A percentile compares a stretch with the other conserved stretches of the same genome.
Conservation (phyloP, 2,329 filamentous ascomycete species). For the Claviceps capensis region DNA sequence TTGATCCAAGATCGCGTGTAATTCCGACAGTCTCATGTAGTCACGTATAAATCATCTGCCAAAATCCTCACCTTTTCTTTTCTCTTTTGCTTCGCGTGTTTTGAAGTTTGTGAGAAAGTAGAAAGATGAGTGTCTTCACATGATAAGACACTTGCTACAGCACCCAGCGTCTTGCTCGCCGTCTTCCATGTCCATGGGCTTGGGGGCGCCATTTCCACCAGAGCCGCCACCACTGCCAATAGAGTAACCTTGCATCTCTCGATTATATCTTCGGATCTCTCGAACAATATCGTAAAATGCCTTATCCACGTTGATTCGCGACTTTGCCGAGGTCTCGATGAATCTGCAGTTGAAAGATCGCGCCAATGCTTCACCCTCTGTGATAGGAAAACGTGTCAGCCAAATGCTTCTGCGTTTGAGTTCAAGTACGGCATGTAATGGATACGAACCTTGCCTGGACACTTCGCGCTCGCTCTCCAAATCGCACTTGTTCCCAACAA, state of each 20-base stretch:
- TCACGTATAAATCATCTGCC: not conserved
- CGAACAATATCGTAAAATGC: slow-evolving; percentile 97
- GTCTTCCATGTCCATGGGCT: slow-evolving; percentile 70
- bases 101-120: not conserved
- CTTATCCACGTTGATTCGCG: slow-evolving; percentile 94
- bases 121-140: slow-evolving; percentile 40
- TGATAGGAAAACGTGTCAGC: slow-evolving; percentile 6
- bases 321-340: slow-evolving; percentile 98
- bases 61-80: not conserved
- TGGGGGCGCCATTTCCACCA: slow-evolving; percentile 44
- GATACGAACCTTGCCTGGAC: slow-evolving; percentile 65
- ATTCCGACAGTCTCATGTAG: not conserved
- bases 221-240: slow-evolving; percentile 52
- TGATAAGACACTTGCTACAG: slow-evolving; percentile 76
- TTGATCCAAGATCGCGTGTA: not conserved
- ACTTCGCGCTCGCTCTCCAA: slow-evolving; percentile 85
- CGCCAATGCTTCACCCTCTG: slow-evolving; percentile 83
- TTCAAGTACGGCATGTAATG: not conserved
- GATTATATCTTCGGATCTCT: slow-evolving; percentile 96
- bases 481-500: slow-evolving; percentile 99
- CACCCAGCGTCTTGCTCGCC: slow-evolving; percentile 58
- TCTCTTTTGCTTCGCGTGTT: not conserved
- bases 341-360: slow-evolving; percentile 90
- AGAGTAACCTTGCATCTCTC: slow-evolving; percentile 85
- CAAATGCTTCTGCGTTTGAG: not conserved